Base-by-base conservation (phyloP, 2,329 filamentous ascomycete genomes). In the Alternaria solani region DNA sequence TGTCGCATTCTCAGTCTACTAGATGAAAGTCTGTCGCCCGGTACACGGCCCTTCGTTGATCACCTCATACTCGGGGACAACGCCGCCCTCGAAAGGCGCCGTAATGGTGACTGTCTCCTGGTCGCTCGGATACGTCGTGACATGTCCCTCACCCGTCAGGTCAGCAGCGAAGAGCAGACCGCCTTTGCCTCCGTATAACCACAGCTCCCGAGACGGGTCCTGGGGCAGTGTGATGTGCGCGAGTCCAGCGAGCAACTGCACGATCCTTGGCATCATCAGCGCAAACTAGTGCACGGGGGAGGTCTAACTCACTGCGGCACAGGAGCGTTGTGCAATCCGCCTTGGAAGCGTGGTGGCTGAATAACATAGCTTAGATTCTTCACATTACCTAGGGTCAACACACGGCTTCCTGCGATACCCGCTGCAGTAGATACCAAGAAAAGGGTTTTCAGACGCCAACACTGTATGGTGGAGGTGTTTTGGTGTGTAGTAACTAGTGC, bases 321-420 rank as follows among this genome's bases (percentile, higher is more conserved):
- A n/a, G 76, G 77, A 8, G 74, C 73, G 36, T 66, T 77, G 34
- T 78, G 77, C 20, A 69, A 54, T 8, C 75, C 75, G n/a, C 73
- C 75, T 55, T 77, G 58, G 41, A 69, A 78, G 14, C 72, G 68
- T 3, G 75, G 71, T 2, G 76, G 75, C 7, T 79, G 61, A 18
- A 77, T 64, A 2, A 73, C 70, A 54, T 75, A 78, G 11, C 65
- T 61, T 23, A 72, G 59, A 30, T 73, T 65, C 8, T 68, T 69
- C 16, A 61, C 61, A 48, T 73, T 72, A 44, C 56, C 52, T 41
- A 78, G 57, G 1, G 60, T 64, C 18, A 66, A 62, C 0, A 61
- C 63, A 30, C 67, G 53, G 4, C 73, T 65, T 32, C 74, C 74
- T 12, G 36, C 36, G 18, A 68, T 68, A 26, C 76, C 77, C 14